phyloP scores from a whole-genome alignment of 169 alveolate species.

The Cryptosporidium viatorum region DNA sequence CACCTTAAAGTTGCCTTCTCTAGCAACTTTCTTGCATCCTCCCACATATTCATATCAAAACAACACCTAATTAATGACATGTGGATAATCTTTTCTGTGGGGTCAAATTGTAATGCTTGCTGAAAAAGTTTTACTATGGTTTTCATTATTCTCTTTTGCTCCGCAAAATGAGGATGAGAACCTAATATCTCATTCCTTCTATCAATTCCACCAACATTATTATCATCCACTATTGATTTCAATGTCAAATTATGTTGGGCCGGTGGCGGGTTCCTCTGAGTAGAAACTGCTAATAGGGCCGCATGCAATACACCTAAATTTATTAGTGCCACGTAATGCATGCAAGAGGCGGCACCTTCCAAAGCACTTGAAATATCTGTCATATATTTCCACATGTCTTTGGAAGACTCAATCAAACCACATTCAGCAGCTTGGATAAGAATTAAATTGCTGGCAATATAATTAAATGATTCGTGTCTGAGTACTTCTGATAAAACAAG shows the following conservation, averaged over 20 bases:
- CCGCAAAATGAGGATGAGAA: constrained; percentile 66
- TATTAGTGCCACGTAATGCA: constrained; percentile 51
- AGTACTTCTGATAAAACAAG: constrained; percentile 38
- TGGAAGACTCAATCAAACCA: constrained; percentile 35
- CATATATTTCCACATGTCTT: constrained; percentile 62
- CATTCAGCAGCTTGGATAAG: constrained; percentile 53
- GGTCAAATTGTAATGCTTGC: constrained; percentile 61
- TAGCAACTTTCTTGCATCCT: constrained; percentile 59
- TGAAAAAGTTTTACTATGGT: constrained; percentile 43
- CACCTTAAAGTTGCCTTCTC: constrained; percentile 61
- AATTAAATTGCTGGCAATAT: constrained; percentile 54
- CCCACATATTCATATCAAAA: constrained; percentile 74
- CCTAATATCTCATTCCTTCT: constrained; percentile 34
- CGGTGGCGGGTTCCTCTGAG: constrained; percentile 68
- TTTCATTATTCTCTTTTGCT: constrained; percentile 41
- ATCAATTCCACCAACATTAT: constrained; percentile 8
- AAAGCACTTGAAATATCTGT: constrained; percentile 48
- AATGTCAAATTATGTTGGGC: constrained; percentile 59
- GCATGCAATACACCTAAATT: constrained; percentile 65
- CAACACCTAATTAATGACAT: constrained; percentile 57
- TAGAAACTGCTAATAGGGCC: constrained; percentile 16
- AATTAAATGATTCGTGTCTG: constrained; percentile 32
- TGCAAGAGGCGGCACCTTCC: constrained; percentile 52
- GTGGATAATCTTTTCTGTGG: constrained; percentile 50
- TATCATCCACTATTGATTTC: constrained; percentile 53